Percentiles rank a stretch among this genome's conserved stretches.
phyloP scores from a whole-genome alignment of 495 filamentous ascomycete genomes.

The Penicillium angulare region DNA sequence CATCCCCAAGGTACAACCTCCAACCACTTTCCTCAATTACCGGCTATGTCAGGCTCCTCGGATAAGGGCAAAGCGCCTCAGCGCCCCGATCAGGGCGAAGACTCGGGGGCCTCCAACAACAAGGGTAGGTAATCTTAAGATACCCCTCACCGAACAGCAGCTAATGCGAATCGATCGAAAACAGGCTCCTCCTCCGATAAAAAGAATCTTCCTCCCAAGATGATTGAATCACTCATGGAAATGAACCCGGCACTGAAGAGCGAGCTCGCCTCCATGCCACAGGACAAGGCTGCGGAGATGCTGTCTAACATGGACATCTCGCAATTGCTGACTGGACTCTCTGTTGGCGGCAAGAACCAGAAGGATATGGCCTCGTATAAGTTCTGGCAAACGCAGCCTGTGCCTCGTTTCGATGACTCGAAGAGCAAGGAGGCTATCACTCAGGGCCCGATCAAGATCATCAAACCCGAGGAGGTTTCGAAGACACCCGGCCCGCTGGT shows the following conservation, averaged over 20 bases:
- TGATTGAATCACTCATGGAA: conserved; percentile 44
- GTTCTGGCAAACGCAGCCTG: conserved; percentile 97
- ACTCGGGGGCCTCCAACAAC: background rate
- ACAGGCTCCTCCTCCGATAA: conserved; percentile 23
- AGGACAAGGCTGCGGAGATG: conserved; percentile 54
- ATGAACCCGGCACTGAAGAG: conserved; percentile 51
- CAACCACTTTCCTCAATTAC: conserved; percentile 1
- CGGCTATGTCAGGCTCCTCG: conserved; percentile 39
- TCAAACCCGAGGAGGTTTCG: conserved; percentile 71
- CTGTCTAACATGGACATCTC: conserved; percentile 71
- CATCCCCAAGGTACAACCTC: conserved; percentile 4
- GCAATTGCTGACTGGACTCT: conserved; percentile 79
- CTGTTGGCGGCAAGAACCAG: conserved; percentile 73
- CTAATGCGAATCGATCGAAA: conserved; percentile 9
- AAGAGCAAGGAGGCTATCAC: conserved; percentile 31
- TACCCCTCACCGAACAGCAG: conserved; percentile 3
- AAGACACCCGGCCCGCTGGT: conserved; percentile 64
- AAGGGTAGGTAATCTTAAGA: conserved; percentile 8
- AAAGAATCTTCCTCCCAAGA: conserved; percentile 41
- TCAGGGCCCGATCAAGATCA: conserved; percentile 65
- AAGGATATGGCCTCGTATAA: conserved; percentile 97
- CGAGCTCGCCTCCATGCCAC: conserved; percentile 44
- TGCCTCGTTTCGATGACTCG: conserved; percentile 72
- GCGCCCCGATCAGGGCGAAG: conserved; percentile 16
- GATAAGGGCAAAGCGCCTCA: conserved; percentile 44